Conservation (phyloP, 1,284 basidiomycete genomes). For the Naganishia sp. region DNA sequence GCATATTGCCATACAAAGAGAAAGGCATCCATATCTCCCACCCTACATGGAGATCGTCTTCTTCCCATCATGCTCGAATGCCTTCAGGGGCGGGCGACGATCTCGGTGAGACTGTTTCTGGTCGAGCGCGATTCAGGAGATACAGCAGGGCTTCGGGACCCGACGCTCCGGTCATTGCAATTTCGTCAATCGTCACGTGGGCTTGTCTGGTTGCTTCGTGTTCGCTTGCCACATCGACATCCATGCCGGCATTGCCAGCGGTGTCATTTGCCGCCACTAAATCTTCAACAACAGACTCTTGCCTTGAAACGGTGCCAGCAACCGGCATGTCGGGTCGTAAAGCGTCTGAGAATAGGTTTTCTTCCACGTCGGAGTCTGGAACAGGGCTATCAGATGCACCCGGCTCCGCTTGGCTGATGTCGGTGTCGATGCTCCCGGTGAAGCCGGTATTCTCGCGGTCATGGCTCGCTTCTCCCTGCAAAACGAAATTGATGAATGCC, state of each 20-base stretch:
- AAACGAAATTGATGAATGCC: too few relatives aligned
- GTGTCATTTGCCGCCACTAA: not conserved
- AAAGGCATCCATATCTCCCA: too few relatives aligned
- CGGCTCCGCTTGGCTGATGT: not conserved
- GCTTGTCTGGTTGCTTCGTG: too few relatives aligned
- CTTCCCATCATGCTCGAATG: constrained; percentile 3
- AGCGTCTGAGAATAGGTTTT: not conserved
- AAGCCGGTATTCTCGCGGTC: too few relatives aligned
- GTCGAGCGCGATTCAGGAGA: not conserved
- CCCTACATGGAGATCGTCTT: not conserved
- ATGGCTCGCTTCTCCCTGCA: too few relatives aligned
- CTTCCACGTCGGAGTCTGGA: not conserved
- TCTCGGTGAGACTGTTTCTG: constrained; percentile 2
- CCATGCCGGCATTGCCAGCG: not conserved
- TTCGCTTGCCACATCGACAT: too few relatives aligned
- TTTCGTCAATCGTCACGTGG: not conserved
- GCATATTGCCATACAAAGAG: too few relatives aligned
- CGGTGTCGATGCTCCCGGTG: too few relatives aligned
- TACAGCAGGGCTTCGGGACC: not conserved
- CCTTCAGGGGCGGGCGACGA: constrained; percentile 14
- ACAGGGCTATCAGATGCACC: not conserved
- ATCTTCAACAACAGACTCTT: constrained; percentile 17
- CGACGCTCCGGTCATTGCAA: not conserved
- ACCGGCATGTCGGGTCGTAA: not conserved
- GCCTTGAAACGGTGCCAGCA: not conserved